Base-by-base conservation (phyloP, 1,139 yeast species). In the Zygoascus hellenicus region DNA sequence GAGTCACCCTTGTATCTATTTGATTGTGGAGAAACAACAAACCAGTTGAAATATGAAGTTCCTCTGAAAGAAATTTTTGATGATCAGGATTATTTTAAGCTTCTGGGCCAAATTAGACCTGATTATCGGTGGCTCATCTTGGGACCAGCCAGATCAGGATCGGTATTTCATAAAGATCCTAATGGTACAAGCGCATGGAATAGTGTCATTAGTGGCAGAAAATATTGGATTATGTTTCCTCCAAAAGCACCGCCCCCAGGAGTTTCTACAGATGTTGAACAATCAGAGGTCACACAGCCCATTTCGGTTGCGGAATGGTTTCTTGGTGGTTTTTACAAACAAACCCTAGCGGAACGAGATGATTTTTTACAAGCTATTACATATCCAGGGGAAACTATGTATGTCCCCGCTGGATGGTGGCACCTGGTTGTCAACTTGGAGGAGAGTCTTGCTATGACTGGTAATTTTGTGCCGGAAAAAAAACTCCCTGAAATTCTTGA, bases 381-480 rank as follows among this genome's bases (percentile, higher is more conserved):
- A 0, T 80, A 80, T 55, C 85, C 90, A 0, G 92, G 92, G 5
- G 95, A 89, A 62, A 82, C 88, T 54, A 77, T 88, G 75, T 80
- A 84, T 61, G 97, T 89, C 4, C 97, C 97, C 2, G 75, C 90
- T 16, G 95, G 95, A 1, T 89, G 97, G 97, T 89, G 97, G 97
- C 97, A 89, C 68, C 71, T 81, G 37, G 97, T 89, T 22, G 85
- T 88, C 19, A 89, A 89, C 58, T 61, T 89, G 22, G 88, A 83
- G 51, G 90, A 84, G 58, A 74, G 83, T 14, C 82, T 96, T 0
- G 69, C 70, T 32, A 67, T 88, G 58, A 89, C 97, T 0, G 95
- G 87, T 55, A 89, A 89, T 61, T 89, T 88, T 64, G 92, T 87
- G 5, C 95, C 96, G 0, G 61, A 62, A 36, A 68, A 85, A 26